A percentile compares a stretch with the other conserved stretches of the same genome.
Conservation (phyloP, 2,329 filamentous ascomycete species). For the Penicillium griseofulvum region DNA sequence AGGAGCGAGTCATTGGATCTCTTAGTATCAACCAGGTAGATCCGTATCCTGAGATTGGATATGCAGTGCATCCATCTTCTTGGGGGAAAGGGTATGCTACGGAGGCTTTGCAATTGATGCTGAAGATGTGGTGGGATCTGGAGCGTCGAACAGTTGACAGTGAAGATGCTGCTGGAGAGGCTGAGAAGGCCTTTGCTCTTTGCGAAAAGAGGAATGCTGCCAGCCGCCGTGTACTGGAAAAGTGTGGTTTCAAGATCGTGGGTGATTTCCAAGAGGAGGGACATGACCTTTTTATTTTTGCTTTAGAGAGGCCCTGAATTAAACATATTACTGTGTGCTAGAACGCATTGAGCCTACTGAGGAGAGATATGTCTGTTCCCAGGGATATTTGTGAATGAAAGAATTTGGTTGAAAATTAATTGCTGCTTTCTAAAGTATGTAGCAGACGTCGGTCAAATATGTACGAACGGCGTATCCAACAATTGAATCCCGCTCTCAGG, state of each 20-base stretch:
- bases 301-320: conserved; percentile 1
- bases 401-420: background rate
- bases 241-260: conserved; percentile 20
- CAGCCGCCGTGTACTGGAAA: conserved; percentile 21
- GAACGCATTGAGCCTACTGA: fast-evolving
- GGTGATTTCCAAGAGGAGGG: conserved; percentile 7
- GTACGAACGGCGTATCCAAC: background rate
- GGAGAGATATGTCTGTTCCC: background rate
- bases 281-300: conserved; percentile 17
- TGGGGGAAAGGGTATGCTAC: conserved; percentile 32
- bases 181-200: conserved; percentile 22
- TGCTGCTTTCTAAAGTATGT: background rate
- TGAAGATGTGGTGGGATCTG: conserved; percentile 28
- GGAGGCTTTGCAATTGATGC: conserved; percentile 22
- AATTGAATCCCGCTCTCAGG: background rate
- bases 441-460: background rate
- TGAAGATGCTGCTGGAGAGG: background rate
- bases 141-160: background rate
- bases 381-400: too few species aligned
- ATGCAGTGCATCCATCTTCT: conserved; percentile 22
- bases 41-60: conserved; percentile 27
- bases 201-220: conserved; percentile 19
- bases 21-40: conserved; percentile 21
- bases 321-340: background rate
- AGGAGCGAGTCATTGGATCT: conserved; percentile 21